A percentile compares a stretch with the other conserved stretches of the same genome.
Conservation (phyloP, 2,329 filamentous ascomycete species). For the Sphaerulina musiva region DNA sequence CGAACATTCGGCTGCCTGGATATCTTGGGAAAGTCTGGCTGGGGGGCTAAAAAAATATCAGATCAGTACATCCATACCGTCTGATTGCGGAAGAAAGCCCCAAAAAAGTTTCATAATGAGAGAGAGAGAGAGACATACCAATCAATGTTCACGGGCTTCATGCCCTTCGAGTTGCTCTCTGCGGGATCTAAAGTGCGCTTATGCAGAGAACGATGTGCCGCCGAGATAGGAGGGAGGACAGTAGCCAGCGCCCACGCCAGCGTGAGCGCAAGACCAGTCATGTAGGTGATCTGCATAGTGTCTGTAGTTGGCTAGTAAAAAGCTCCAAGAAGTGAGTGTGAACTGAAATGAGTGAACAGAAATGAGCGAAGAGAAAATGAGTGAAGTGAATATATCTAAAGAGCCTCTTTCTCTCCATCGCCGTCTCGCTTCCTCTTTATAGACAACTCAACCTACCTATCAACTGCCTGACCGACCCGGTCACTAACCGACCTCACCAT, state of each 20-base stretch:
- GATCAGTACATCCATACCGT: background rate
- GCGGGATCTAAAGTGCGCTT: background rate
- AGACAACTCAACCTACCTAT: no score
- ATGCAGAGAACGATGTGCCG: background rate
- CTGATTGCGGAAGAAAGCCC: no score
- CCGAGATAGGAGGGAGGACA: background rate
- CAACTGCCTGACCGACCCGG: no score
- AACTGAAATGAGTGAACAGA: background rate
- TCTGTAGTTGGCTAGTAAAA: background rate
- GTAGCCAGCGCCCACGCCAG: background rate
- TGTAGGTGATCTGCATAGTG: background rate
- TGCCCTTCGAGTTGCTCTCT: background rate
- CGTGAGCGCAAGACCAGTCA: background rate
- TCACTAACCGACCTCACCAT: no score
- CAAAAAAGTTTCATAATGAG: no score
- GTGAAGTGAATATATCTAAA: constrained; percentile 9
- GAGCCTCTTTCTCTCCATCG: no score
- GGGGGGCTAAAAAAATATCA: constrained; percentile 14
- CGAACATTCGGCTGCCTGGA: constrained; percentile 41
- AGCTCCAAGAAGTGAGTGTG: background rate
- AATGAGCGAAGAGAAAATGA: background rate
- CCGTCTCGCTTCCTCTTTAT: no score
- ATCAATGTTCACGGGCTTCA: background rate
- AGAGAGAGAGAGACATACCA: background rate
- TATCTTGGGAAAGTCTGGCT: constrained; percentile 32